Conservation (phyloP, 2,329 filamentous ascomycete genomes). For the Fusarium stilboides region DNA sequence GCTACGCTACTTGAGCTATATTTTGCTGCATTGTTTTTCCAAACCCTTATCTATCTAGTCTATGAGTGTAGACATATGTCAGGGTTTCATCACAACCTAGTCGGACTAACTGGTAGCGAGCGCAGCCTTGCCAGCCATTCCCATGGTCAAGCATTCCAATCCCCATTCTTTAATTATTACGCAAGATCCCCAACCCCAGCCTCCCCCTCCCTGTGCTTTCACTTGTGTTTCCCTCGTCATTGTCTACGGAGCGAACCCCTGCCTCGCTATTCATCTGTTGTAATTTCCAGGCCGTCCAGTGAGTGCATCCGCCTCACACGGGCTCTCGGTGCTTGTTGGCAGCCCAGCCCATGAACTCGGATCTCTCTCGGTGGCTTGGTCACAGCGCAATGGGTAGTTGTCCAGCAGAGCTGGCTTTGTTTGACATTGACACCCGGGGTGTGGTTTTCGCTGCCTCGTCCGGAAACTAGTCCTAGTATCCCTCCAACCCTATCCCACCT, state of each 20-base stretch:
- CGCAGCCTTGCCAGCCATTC: conserved; percentile 33
- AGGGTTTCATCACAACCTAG: conserved; percentile 17
- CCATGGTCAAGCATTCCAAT: conserved; percentile 38
- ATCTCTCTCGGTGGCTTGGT: conserved; percentile 46
- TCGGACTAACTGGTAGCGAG: conserved; percentile 27
- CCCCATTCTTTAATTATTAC: conserved; percentile 42
- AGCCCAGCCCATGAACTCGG: conserved; percentile 35
- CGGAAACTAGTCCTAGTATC: conserved; percentile 38
- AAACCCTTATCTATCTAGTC: conserved; percentile 1
- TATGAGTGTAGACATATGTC: neutral
- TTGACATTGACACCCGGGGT: conserved; percentile 35
- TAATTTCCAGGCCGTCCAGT: conserved; percentile 29
- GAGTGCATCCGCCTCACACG: conserved; percentile 34
- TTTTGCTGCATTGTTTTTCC: conserved; percentile 1
- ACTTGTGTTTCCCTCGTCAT: conserved; percentile 24
- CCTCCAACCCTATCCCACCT: conserved; percentile 25
- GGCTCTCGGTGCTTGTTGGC: conserved; percentile 24
- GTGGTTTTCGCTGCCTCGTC: conserved; percentile 25
- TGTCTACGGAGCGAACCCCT: conserved; percentile 30
- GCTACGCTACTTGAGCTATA: conserved; percentile 4
- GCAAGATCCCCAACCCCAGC: conserved; percentile 30
- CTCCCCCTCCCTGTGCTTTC: conserved; percentile 25
- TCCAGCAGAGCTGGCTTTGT: conserved; percentile 34
- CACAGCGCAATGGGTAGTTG: conserved; percentile 41
- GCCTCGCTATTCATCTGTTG: conserved; percentile 25